Evolutionary conservation across 2,329 filamentous ascomycete species (phyloP), one percentile per base, ranked within the genome.

Genomic region (Botryotinia narcissicola): DNA sequence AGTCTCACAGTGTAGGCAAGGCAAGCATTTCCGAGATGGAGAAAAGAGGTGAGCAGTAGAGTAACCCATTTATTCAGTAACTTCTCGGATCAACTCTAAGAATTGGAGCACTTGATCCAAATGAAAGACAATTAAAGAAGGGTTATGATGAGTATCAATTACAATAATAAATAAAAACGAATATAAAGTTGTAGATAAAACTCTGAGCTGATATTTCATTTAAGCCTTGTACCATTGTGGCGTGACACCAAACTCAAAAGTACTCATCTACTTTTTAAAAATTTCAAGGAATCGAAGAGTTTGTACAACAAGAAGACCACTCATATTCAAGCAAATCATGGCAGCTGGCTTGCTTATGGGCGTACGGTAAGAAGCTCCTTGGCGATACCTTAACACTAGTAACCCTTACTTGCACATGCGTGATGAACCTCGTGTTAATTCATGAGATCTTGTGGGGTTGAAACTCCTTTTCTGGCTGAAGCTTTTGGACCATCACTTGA

Each of bases 291-390:
- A 46, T 12, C 62, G 48, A 66, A 18, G n/a, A 66, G 20, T 32
- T 16, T 16, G 42, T 46, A 35, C 20, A 35, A 48, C 62, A 35
- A 22, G 35, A 48, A 66, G 62, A 66, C 62, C 40, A 66, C 42
- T 32, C 12, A 29, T 12, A 48, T 66, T 48, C 42, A 62, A 60
- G 57, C n/a, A 60, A 42, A 37, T 3, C 14, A 54, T 54, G n/a
- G 51, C 51, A 54, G 51, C 51, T 54, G 44, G 44, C 44, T 48
- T 51, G 42, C 63, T 66, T 66, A 66, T 48, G 44, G 63, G 32
- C 44, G 44, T 16, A 66, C 63, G 29, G 32, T 32, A 51, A 20
- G 20, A 32, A 32, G 22, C 20, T 22, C 44, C 62, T 25, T 35
- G 42, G 42, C 42, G 20, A 29, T 35, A 44, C 35, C 32, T 51